Percentiles rank a stretch among this genome's conserved stretches.
Evolutionary conservation across 148 eudicot genomes (phyloP).

Genomic region (Vaccinium corymbosum): DNA sequence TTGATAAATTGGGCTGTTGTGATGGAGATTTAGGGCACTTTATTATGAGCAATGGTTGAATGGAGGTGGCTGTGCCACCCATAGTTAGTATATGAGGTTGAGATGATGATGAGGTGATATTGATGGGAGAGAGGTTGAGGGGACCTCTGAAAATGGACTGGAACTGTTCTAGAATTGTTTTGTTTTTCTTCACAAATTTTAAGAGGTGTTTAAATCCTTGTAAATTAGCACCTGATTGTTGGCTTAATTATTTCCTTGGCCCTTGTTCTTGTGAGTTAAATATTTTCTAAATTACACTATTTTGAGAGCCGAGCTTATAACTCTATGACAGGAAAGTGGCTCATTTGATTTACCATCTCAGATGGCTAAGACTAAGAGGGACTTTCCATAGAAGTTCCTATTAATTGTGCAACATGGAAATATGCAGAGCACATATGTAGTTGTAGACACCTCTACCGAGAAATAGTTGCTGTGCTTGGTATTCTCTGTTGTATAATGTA

Average conservation of each 20-base stretch:
- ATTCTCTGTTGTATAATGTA: not conserved
- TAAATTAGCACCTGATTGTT: not conserved
- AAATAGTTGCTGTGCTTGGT: not conserved
- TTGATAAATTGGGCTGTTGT: not conserved
- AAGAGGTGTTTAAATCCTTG: not conserved
- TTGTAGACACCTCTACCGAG: not conserved
- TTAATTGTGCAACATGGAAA: not conserved
- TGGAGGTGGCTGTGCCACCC: not conserved
- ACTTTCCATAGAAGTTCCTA: not conserved
- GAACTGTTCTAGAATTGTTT: not conserved
- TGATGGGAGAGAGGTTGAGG: not conserved
- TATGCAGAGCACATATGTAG: not conserved
- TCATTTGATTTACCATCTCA: slow-evolving; percentile 3
- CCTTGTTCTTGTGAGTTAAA: not conserved
- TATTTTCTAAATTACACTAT: not conserved
- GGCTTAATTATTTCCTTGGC: not conserved
- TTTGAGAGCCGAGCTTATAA: not conserved
- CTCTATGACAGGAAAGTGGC: not conserved
- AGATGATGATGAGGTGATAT: not conserved
- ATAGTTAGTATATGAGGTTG: not conserved
- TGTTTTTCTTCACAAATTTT: not conserved
- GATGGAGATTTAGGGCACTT: not conserved
- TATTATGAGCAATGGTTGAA: not conserved
- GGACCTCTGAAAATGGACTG: not conserved
- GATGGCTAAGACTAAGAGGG: not conserved